Evolutionary conservation across 2,329 filamentous ascomycete genomes (phyloP).

Genomic region (Fusarium musae): DNA sequence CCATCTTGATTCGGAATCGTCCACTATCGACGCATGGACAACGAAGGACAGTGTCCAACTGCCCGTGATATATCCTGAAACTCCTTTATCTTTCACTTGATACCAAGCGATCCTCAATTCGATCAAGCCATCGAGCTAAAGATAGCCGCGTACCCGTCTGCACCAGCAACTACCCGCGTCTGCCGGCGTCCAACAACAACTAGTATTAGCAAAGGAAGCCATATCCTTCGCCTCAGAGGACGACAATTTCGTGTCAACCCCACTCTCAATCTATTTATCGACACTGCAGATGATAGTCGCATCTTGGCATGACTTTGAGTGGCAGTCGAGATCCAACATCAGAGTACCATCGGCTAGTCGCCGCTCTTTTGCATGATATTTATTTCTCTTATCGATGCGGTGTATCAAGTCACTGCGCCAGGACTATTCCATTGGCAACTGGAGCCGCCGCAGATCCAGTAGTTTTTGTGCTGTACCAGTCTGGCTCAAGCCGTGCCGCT

Average conservation of each 20-base stretch:
- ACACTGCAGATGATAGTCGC: slow-evolving; percentile 27
- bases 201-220: not conserved
- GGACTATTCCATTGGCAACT: slow-evolving; percentile 7
- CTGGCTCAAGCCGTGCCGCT: slow-evolving; percentile 20
- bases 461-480: not conserved
- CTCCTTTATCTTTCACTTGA: slow-evolving; percentile 9
- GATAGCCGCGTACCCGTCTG: slow-evolving; percentile 27
- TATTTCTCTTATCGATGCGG: slow-evolving; percentile 12
- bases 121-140: slow-evolving; percentile 21
- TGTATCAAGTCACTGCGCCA: slow-evolving; percentile 15
- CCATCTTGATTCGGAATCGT: slow-evolving; percentile 24
- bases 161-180: slow-evolving; percentile 16
- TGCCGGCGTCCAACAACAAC: not conserved
- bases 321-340: not conserved
- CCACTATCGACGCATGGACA: slow-evolving; percentile 14
- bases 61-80: slow-evolving; percentile 29
- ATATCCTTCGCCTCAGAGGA: not conserved
- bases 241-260: slow-evolving; percentile 9
- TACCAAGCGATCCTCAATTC: slow-evolving; percentile 2
- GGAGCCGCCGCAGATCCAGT: slow-evolving; percentile 2
- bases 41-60: not conserved
- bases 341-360: slow-evolving; percentile 19
- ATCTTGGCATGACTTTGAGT: slow-evolving; percentile 17
- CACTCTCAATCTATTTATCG: slow-evolving; percentile 25
- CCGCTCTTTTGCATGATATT: not conserved